Conservation (phyloP, 2,329 filamentous ascomycete genomes). For the Aspergillus fischeri region DNA sequence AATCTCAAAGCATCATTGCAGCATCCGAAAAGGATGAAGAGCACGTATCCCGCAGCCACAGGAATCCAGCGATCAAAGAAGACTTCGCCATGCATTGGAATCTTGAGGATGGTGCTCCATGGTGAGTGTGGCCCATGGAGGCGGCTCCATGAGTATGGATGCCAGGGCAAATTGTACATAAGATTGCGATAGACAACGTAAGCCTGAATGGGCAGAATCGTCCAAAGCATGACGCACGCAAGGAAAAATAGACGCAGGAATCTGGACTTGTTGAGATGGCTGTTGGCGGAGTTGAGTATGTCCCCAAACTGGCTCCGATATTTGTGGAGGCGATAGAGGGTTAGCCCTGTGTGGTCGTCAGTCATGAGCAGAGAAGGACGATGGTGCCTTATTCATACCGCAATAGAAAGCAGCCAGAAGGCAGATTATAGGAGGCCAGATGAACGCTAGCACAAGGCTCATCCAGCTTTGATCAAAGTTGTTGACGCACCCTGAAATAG, state of each 20-base stretch:
- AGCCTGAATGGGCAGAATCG: slow-evolving; percentile 51
- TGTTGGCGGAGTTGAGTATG: slow-evolving; percentile 49
- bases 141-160: slow-evolving; percentile 50
- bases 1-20: slow-evolving; percentile 57
- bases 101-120: slow-evolving; percentile 49
- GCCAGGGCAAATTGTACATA: slow-evolving; percentile 28
- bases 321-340: slow-evolving; percentile 56
- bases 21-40: slow-evolving; percentile 63
- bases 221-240: slow-evolving; percentile 52
- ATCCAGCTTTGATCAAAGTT: slow-evolving; percentile 56
- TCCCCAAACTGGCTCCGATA: slow-evolving; percentile 57
- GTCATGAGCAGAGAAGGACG: not conserved
- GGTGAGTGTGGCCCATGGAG: slow-evolving; percentile 49
- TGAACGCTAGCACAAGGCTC: slow-evolving; percentile 49
- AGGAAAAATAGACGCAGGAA: slow-evolving; percentile 53
- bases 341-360: slow-evolving; percentile 44
- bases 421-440: slow-evolving; percentile 56
- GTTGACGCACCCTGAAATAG: slow-evolving; percentile 57
- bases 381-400: slow-evolving; percentile 40
- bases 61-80: slow-evolving; percentile 57
- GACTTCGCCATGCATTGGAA: slow-evolving; percentile 43
- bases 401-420: slow-evolving; percentile 54
- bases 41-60: slow-evolving; percentile 49
- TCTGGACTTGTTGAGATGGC: slow-evolving; percentile 54
- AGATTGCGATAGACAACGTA: slow-evolving; percentile 49